Evolutionary conservation across 345 rosid genomes (phyloP).

Genomic region (Erodium maritimum): DNA sequence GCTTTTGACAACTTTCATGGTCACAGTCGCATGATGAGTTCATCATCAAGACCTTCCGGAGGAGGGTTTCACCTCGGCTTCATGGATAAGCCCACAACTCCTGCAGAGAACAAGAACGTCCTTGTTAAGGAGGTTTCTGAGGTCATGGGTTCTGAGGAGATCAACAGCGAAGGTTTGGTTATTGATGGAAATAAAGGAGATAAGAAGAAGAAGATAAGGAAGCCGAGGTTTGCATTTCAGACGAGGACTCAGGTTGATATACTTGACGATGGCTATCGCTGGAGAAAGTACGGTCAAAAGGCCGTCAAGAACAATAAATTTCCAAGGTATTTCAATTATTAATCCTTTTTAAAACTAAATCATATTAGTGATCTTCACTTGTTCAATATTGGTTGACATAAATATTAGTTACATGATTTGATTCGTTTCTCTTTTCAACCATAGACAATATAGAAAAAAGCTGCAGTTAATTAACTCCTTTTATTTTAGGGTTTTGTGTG

Average conservation of each 20-base stretch:
- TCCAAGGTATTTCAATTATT: conserved; percentile 23
- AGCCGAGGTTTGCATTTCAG: conserved; percentile 50
- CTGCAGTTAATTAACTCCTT: too few species aligned
- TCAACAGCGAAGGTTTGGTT: conserved; percentile 1
- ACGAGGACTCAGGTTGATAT: conserved; percentile 58
- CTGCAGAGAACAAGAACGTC: background rate
- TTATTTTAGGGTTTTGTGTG: too few species aligned
- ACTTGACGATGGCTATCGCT: conserved; percentile 62
- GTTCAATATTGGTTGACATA: too few species aligned
- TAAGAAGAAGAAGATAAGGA: conserved; percentile 28
- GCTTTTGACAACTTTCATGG: background rate
- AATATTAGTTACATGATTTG: too few species aligned
- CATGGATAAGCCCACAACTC: background rate
- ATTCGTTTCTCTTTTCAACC: too few species aligned
- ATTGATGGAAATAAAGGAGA: conserved; percentile 16
- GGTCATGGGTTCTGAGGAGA: background rate
- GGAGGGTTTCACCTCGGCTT: background rate
- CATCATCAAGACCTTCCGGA: background rate
- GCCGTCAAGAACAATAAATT: conserved; percentile 56
- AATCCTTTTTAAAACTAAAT: too few species aligned
- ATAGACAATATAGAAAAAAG: too few species aligned
- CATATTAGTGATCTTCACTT: too few species aligned
- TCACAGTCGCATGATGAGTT: background rate
- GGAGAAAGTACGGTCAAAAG: conserved; percentile 72
- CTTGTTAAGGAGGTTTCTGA: too few species aligned